These are phyloP conservation scores for Pueraria montana DNA, from an alignment of 306 rosid species.

Conservation along the genomic window DNA sequence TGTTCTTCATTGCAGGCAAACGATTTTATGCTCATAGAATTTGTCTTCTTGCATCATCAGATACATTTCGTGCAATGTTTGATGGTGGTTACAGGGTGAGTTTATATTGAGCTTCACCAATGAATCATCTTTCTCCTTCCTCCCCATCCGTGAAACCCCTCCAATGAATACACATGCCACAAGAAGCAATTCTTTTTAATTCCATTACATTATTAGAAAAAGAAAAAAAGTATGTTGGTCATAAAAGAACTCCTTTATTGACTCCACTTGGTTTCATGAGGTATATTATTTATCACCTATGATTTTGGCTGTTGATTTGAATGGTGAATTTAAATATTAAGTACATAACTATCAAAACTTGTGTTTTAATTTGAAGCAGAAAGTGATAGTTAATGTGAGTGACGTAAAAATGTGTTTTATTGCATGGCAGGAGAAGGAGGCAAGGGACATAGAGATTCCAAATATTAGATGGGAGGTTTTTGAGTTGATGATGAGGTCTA, in stretches of 20 bases:
- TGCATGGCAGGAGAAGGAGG: constrained; percentile 92
- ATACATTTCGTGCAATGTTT: constrained; percentile 99
- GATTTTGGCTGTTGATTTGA: constrained; percentile 30
- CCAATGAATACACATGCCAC: constrained; percentile 4
- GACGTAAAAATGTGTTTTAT: constrained; percentile 36
- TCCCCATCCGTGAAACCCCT: not conserved
- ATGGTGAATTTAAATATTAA: constrained; percentile 17
- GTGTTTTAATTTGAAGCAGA: constrained; percentile 30
- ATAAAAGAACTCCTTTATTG: constrained; percentile 6
- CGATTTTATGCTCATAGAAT: constrained; percentile 97
- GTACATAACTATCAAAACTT: constrained; percentile 1
- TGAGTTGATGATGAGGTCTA: constrained; percentile 97
- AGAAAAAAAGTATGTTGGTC: not conserved
- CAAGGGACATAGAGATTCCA: constrained; percentile 98
- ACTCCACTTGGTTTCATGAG: constrained; percentile 36
- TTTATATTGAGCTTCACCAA: constrained; percentile 13
- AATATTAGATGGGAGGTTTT: constrained; percentile 98
- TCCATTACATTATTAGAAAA: not conserved
- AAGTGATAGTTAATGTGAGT: constrained; percentile 31
- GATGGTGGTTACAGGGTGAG: constrained; percentile 99
- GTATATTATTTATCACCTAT: constrained; percentile 20
- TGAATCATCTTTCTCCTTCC: constrained; percentile 11
- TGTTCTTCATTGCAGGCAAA: constrained; percentile 70
- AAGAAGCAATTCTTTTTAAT: not conserved
- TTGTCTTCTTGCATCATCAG: constrained; percentile 96